phyloP scores from a whole-genome alignment of 352 stramenopile genomes.

The Bremia lactucae region DNA sequence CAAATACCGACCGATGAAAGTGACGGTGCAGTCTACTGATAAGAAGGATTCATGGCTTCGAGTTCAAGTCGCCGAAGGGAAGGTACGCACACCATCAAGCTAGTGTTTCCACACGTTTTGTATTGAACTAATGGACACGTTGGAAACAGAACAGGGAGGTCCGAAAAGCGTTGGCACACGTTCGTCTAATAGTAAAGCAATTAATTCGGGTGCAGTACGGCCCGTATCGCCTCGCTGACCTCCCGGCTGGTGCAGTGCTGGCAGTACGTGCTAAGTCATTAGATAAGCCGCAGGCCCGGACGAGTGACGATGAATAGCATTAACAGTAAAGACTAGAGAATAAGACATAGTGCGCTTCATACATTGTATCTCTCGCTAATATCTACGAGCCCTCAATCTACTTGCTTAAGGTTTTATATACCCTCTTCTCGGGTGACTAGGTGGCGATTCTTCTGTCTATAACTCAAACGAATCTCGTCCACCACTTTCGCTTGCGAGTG shows the following conservation, averaged over 20 bases:
- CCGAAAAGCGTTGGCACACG: conserved; percentile 76
- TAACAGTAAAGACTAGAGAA: too few relatives aligned
- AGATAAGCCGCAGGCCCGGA: conserved; percentile 16
- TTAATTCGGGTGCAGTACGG: conserved; percentile 86
- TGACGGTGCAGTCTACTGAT: conserved; percentile 62
- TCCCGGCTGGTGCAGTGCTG: conserved; percentile 63
- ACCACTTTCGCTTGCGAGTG: conserved; percentile 23
- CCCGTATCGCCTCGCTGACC: conserved; percentile 75
- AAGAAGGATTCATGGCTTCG: conserved; percentile 87
- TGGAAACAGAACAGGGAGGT: conserved; percentile 81
- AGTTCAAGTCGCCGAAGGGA: conserved; percentile 80
- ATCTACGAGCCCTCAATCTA: conserved; percentile 16
- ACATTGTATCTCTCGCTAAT: conserved; percentile 3
- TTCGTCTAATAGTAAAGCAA: conserved; percentile 80
- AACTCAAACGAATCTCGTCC: conserved; percentile 57
- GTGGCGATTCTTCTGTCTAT: conserved; percentile 19
- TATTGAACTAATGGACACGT: background rate
- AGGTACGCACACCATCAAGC: conserved; percentile 34
- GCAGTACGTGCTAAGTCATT: conserved; percentile 60
- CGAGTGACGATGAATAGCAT: conserved; percentile 13
- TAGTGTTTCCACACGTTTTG: too few relatives aligned
- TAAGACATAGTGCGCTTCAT: too few relatives aligned
- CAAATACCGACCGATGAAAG: conserved; percentile 70
- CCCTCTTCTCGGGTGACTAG: conserved; percentile 6
- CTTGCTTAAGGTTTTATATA: conserved; percentile 10